Evolutionary conservation across 305 asterid species (phyloP).

Genomic region (Petunia hybrid): DNA sequence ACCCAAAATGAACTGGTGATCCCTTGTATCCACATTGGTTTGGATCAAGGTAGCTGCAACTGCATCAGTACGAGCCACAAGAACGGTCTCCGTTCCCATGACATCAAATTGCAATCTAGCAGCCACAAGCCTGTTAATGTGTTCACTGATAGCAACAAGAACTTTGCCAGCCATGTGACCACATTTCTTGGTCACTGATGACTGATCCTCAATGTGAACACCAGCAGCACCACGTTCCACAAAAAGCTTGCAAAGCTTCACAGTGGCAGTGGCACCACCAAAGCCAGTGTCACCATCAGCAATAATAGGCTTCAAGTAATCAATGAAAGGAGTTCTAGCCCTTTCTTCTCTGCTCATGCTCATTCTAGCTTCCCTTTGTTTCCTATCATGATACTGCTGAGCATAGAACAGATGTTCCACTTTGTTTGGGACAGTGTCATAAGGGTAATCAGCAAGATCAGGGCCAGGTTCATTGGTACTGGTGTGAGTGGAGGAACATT

Average conservation of each 20-base stretch:
- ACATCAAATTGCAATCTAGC: slow-evolving; percentile 94
- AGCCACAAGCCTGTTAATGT: slow-evolving; percentile 91
- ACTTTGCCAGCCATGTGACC: slow-evolving; percentile 99
- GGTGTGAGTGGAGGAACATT: slow-evolving; percentile 98
- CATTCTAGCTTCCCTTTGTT: slow-evolving; percentile 93
- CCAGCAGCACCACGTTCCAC: slow-evolving; percentile 99
- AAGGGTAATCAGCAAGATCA: slow-evolving; percentile 95
- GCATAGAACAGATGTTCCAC: slow-evolving; percentile 93
- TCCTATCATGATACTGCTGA: slow-evolving; percentile 93
- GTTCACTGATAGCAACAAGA: slow-evolving; percentile 86
- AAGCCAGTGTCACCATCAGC: slow-evolving; percentile 99
- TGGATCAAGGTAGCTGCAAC: slow-evolving; percentile 91
- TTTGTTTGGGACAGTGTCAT: slow-evolving; percentile 96
- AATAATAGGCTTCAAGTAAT: slow-evolving; percentile 89
- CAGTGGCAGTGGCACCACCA: slow-evolving; percentile 97
- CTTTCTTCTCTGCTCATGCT: slow-evolving; percentile 80
- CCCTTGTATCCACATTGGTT: slow-evolving; percentile 86
- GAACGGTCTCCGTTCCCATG: slow-evolving; percentile 93
- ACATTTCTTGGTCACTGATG: slow-evolving; percentile 89
- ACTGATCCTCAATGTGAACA: slow-evolving; percentile 97
- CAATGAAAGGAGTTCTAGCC: slow-evolving; percentile 72
- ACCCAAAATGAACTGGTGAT: slow-evolving; percentile 87
- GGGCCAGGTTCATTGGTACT: slow-evolving; percentile 96
- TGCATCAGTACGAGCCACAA: slow-evolving; percentile 92
- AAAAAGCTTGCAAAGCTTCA: slow-evolving; percentile 91